Evolutionary conservation across 805 yeast species (phyloP).

Genomic region (Cyberlindnera saturnus): DNA sequence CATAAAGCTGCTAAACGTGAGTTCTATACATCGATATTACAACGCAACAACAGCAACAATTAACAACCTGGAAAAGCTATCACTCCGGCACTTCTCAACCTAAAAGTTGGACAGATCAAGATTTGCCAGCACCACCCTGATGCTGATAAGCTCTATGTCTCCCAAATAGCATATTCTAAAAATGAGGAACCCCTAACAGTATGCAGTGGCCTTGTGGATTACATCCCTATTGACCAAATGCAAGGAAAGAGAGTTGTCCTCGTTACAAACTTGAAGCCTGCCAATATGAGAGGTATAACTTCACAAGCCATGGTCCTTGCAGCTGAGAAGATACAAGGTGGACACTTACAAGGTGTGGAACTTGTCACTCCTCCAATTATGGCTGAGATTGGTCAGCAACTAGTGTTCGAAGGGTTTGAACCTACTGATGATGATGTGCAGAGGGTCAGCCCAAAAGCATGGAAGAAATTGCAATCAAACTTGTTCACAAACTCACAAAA

Average conservation of each 20-base stretch:
- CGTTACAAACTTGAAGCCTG: slow-evolving; percentile 51
- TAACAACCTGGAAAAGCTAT: not conserved
- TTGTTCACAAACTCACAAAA: slow-evolving; percentile 10
- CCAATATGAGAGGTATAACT: slow-evolving; percentile 54
- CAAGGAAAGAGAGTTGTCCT: slow-evolving; percentile 40
- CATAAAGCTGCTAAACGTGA: slow-evolving; percentile 5
- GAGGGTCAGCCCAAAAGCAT: slow-evolving; percentile 8
- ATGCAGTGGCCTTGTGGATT: slow-evolving; percentile 53
- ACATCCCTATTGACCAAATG: slow-evolving; percentile 34
- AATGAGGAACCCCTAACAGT: slow-evolving; percentile 29
- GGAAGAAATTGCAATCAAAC: slow-evolving; percentile 10
- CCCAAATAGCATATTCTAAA: slow-evolving; percentile 30
- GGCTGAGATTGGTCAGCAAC: slow-evolving; percentile 32
- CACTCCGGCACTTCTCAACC: slow-evolving; percentile 22
- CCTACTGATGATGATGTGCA: slow-evolving; percentile 2
- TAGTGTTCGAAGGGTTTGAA: slow-evolving; percentile 30
- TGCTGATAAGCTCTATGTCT: slow-evolving; percentile 56
- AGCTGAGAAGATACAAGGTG: slow-evolving; percentile 31
- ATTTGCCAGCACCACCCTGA: slow-evolving; percentile 44
- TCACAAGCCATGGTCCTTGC: slow-evolving; percentile 67
- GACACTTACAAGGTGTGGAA: slow-evolving; percentile 29
- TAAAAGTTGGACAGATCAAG: slow-evolving; percentile 43
- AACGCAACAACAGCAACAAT: not conserved
- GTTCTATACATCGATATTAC: not conserved
- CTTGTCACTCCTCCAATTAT: slow-evolving; percentile 40